Evolutionary conservation across 768 basidiomycete species (phyloP), one percentile per base, ranked within the genome.

Genomic region (Vishniacozyma victoriae): DNA sequence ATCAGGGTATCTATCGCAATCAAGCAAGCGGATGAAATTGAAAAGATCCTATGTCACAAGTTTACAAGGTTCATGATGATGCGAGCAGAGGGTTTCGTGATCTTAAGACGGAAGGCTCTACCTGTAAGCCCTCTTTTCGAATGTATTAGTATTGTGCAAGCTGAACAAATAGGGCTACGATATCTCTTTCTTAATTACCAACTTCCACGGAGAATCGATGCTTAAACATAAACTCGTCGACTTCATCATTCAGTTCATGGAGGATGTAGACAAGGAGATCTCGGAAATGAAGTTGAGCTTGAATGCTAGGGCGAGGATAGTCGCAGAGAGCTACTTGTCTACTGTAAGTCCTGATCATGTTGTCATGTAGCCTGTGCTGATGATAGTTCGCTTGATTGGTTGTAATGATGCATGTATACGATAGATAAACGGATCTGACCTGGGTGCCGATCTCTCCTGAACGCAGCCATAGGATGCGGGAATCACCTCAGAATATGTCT

Each of bases 31-130:
- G 95, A 99, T 73, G 95, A 99, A 76, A 93, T 96, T 54, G 95
- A 99, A 69, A 82, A 86, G 42, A 95, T 97, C 61, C 77, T 99
- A 31, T 95, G 92, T 70, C 88, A 96, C 76, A 91, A 97, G 57
- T 97, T 99, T 73, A 95, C 91, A 18, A 79, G 95, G 44, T 99
- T 99, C 76, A 86, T 97, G 89, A 96, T 91, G 85, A 90, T 92
- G 76, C 78, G 95, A 50, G 95, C 95, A 20, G 95, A 99, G 76
- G 90, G 84, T 73, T 99, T 99, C 72, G 81, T 99, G 52, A 88
- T 99, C 61, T 79, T 99, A 68, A 81, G 95, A 70, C 79, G 95
- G 74, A 95, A 92, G 72, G 90, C 95, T 31, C 84, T 97, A 33
- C 78, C 81, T 53, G 91, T 88, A 57, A 63, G 82, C 29, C 29